Base-by-base conservation (phyloP, 1,284 basidiomycete species). In the Trichosporon sp. region DNA sequence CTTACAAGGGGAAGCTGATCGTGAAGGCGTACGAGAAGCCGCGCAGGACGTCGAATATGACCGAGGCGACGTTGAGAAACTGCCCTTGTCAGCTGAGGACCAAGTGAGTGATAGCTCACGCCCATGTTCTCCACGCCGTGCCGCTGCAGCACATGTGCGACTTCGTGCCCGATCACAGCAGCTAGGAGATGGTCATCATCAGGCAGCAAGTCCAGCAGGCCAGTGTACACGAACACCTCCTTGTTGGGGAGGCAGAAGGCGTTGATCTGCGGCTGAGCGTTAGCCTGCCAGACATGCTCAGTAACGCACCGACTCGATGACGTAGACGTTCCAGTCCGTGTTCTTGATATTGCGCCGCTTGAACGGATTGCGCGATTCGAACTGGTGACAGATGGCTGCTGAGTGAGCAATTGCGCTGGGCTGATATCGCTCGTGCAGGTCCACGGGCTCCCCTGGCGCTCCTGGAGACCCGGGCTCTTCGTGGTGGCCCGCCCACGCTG, bases 121-220 rank as follows among this genome's bases (percentile, higher is more conserved):
- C 81, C 81, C 8, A 81, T 65, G 66, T 83, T 83, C 71, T 85
- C 83, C 11, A 84, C 83, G 10, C 81, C 78, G 69, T 85, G 83
- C 21, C 83, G 68, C 65, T 84, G 81, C 0, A 78, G 74, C 0
- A 83, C 82, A 68, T 84, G 83, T 2, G 80, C 80, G 36, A 83
- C 80, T 69, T 84, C 83, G 62, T 83, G 83, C 0, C 79, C 79
- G 16, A 84, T 71, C 0, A 84, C 79, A 1, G 82, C 83, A 1
- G 83, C 81, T 13, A 84, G 71, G 44, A 84, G 71, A 4, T 81
- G 74, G 68, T 84, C 82, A 64, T 82, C 79, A 9, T 82, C 73
- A 1, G 77, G 77, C 7, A 79, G 62, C 3, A 82, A 70, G 32
- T 82, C 74, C 6, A 85, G 75, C 29, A 85, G 71, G 14, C 83